Evolutionary conservation across 1,284 basidiomycete species (phyloP), one percentile per base, ranked within the genome.

Genomic region (Cutaneotrichosporon cutaneum): DNA sequence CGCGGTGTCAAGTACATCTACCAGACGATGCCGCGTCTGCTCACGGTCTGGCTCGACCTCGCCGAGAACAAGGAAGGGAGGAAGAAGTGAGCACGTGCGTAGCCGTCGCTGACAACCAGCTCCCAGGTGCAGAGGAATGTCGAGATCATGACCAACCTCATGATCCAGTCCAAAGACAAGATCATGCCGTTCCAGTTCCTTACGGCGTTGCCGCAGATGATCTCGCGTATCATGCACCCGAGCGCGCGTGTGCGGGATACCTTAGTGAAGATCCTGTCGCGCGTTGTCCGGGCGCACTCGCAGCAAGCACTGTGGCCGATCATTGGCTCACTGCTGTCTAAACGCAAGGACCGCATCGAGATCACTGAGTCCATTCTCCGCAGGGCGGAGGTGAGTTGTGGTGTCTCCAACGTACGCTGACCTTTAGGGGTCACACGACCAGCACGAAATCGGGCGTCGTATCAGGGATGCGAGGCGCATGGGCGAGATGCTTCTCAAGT

Each of bases 1-100:
- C 82, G 85, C 70, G 96, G 96, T 13, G 93, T 94, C 51, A 99
- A 99, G 82, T 98, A 90, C 78, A 90, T 97, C 54, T 99, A 95
- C 77, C 94, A 97, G 75, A 94, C 93, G 0, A 86, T 99, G 70
- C 95, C 96, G 0, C 87, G 96, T 39, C 84, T 98, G 66, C 84
- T 99, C 14, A 99, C 94, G 0, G 86, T 99, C 48, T 99, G 95
- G 94, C 82, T 99, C 56, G 94, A 98, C 73, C 81, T 91, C 63
- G 94, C 90, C n/a, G 93, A 94, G 72, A 73, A 77, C 8, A 73
- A 77, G 3, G 74, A 73, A 7, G 68, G 30, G 55, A 70, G 65
- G 50, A 70, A 67, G 53, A 74, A 68, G 71, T 70, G 58, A 62
- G 67, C 59, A 35, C 42, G 33, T 4, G 16, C 5, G 3, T 53